These are phyloP conservation scores for Salix arbutifolia DNA, from an alignment of 345 rosid species.

Conservation along the genomic window DNA sequence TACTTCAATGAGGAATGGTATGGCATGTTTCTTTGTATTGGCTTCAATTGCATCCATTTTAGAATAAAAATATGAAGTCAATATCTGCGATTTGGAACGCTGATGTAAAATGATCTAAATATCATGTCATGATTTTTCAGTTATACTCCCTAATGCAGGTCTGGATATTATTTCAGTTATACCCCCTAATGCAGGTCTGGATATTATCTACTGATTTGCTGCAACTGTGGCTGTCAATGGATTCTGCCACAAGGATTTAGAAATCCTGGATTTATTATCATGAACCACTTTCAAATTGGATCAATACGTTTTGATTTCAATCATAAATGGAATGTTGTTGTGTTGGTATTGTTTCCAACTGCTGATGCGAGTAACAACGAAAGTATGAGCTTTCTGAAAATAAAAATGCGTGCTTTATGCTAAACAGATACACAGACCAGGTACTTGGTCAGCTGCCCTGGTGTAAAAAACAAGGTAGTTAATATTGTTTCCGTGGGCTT, in stretches of 20 bases:
- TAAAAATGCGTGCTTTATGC: background rate
- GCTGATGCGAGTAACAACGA: background rate
- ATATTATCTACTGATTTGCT: background rate
- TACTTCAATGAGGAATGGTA: background rate
- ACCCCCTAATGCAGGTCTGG: background rate
- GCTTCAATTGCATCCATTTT: background rate
- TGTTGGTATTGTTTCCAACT: background rate
- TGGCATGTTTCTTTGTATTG: background rate
- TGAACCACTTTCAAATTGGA: background rate
- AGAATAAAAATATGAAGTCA: background rate
- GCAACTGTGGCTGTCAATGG: too few species aligned
- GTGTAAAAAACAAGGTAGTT: background rate
- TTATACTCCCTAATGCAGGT: background rate
- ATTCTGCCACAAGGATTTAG: background rate
- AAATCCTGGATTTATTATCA: background rate
- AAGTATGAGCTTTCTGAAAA: background rate
- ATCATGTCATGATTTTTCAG: background rate
- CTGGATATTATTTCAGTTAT: background rate
- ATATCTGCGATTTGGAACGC: background rate
- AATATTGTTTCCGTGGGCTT: too few species aligned
- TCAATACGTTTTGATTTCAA: background rate
- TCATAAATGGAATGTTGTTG: background rate
- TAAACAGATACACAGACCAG: background rate
- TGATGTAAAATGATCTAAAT: background rate
- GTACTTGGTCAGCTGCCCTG: background rate